Conservation (phyloP, 1,284 basidiomycete species). For the Apiotrichum brassicae region DNA sequence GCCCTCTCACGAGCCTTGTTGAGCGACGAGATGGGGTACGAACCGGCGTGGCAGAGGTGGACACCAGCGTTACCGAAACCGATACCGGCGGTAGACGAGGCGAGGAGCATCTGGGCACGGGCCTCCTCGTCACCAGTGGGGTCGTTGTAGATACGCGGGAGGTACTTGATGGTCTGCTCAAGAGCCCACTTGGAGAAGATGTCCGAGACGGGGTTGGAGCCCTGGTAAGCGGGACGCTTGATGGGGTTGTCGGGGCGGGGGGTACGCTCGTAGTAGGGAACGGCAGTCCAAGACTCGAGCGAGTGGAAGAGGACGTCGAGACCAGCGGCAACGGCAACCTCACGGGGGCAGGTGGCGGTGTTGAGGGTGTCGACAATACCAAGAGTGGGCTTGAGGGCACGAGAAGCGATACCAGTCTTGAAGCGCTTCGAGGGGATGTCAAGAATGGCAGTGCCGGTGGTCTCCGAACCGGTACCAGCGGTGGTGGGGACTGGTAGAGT, state of each 20-base stretch:
- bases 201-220: conserved; percentile 91
- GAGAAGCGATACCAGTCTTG: conserved; percentile 93
- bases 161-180: conserved; percentile 79
- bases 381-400: conserved; percentile 81
- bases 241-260: conserved; percentile 87
- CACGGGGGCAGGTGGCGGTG: conserved; percentile 74
- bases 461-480: conserved; percentile 92
- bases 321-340: conserved; percentile 84
- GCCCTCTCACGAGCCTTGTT: conserved; percentile 90
- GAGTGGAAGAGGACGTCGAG: conserved; percentile 93
- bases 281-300: conserved; percentile 61
- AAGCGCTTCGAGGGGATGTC: conserved; percentile 76
- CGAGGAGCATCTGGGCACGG: conserved; percentile 74
- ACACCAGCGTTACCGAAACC: conserved; percentile 94
- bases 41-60: conserved; percentile 59
- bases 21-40: conserved; percentile 68
- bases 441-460: conserved; percentile 94
- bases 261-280: conserved; percentile 69
- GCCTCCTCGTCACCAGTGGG: conserved; percentile 69
- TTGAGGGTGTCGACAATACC: conserved; percentile 82
- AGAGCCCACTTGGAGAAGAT: conserved; percentile 95
- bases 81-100: conserved; percentile 69
- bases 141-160: conserved; percentile 80
- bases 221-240: conserved; percentile 79
- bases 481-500: conserved; percentile 70